These are phyloP conservation scores for Pseudogymnoascus sp. DNA, from an alignment of 2,329 filamentous ascomycete species.

Conservation along the genomic window DNA sequence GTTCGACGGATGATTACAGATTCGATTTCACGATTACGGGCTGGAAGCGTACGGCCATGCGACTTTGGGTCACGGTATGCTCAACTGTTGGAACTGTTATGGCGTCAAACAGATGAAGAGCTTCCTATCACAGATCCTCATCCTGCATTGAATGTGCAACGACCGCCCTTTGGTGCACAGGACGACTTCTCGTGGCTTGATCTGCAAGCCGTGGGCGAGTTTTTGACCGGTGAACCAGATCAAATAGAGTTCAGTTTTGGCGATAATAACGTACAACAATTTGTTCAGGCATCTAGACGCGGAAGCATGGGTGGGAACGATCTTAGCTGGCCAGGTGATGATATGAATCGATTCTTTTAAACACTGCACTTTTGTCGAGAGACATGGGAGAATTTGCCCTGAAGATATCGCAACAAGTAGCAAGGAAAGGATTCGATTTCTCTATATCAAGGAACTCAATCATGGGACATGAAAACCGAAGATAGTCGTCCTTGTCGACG, in stretches of 20 bases:
- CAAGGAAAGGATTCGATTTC: neutral
- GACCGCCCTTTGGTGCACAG: slow-evolving; percentile 36
- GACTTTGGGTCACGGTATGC: slow-evolving; percentile 54
- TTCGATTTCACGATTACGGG: slow-evolving; percentile 50
- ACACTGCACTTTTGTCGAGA: too few relatives aligned
- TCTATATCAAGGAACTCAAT: neutral
- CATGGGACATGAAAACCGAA: neutral
- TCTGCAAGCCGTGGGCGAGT: slow-evolving; percentile 50
- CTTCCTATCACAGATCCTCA: neutral
- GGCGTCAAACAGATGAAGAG: slow-evolving; percentile 35
- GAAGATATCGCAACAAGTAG: neutral
- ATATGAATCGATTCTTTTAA: neutral
- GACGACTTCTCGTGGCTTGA: slow-evolving; percentile 56
- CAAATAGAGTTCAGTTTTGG: slow-evolving; percentile 17
- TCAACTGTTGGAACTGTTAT: slow-evolving; percentile 49
- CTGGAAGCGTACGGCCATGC: slow-evolving; percentile 47
- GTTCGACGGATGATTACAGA: slow-evolving; percentile 49
- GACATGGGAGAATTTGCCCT: neutral
- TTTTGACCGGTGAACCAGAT: slow-evolving; percentile 37
- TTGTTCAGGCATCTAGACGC: neutral
- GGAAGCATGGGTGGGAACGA: neutral
- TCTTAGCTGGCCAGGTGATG: neutral
- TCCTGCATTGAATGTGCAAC: slow-evolving; percentile 18
- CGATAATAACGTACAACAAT: neutral
- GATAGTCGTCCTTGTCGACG: neutral